These are phyloP conservation scores for Amanita pseudoporphyria DNA, from an alignment of 768 basidiomycete genomes.

Conservation along the genomic window DNA sequence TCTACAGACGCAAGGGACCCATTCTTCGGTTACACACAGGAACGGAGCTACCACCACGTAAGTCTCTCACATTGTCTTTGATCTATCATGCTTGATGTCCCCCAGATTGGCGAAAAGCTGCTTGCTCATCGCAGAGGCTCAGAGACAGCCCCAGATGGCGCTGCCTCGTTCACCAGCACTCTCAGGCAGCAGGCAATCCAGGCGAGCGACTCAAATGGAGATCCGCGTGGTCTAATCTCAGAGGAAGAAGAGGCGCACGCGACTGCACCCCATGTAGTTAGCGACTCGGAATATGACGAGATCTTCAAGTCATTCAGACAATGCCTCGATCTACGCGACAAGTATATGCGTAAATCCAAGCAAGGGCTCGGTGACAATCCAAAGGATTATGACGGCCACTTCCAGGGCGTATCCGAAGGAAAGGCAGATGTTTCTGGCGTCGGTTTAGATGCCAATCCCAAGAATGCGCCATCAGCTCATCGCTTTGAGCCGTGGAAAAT, in stretches of 20 bases:
- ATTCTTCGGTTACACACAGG: slow-evolving; percentile 74
- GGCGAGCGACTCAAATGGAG: slow-evolving; percentile 4
- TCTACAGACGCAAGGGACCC: slow-evolving; percentile 53
- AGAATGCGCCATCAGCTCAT: slow-evolving; percentile 15
- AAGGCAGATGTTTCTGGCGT: slow-evolving; percentile 58
- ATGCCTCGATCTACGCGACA: slow-evolving; percentile 90
- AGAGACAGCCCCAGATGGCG: slow-evolving; percentile 37
- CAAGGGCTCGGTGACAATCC: slow-evolving; percentile 96
- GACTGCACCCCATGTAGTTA: slow-evolving; percentile 21
- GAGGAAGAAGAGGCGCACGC: slow-evolving; percentile 9
- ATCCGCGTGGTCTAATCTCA: background rate
- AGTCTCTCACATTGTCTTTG: slow-evolving; percentile 16
- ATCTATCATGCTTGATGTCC: slow-evolving; percentile 1
- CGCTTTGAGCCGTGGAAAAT: slow-evolving; percentile 65
- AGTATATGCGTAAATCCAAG: slow-evolving; percentile 81
- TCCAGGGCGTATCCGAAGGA: slow-evolving; percentile 57
- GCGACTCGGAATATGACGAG: slow-evolving; percentile 37
- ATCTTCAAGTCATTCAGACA: slow-evolving; percentile 68
- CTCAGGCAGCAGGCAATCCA: background rate
- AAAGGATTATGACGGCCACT: slow-evolving; percentile 76
- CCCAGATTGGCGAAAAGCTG: slow-evolving; percentile 67
- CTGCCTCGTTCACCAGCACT: slow-evolving; percentile 19
- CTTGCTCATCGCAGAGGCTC: slow-evolving; percentile 59
- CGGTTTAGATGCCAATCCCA: slow-evolving; percentile 45
- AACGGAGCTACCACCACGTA: slow-evolving; percentile 69